Evolutionary conservation across 768 basidiomycete genomes (phyloP).

Genomic region (Heimioporus sp.): DNA sequence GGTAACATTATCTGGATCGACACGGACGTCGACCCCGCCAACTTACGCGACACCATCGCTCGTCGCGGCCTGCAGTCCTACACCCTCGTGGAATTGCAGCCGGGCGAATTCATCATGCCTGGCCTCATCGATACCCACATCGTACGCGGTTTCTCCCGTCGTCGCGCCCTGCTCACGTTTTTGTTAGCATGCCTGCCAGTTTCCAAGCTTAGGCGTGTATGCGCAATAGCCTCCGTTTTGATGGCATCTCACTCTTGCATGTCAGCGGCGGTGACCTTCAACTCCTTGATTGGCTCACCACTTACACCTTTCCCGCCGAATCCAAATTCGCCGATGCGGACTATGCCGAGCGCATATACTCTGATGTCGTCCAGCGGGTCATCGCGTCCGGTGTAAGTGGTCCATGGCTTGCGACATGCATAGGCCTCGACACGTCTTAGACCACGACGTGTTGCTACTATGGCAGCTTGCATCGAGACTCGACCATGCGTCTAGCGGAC

Average conservation of each 20-base stretch:
- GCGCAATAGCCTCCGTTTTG: background rate
- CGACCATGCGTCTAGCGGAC: slow-evolving; percentile 80
- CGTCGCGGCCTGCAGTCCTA: slow-evolving; percentile 42
- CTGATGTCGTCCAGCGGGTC: slow-evolving; percentile 65
- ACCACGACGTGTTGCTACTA: slow-evolving; percentile 96
- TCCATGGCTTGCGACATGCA: background rate
- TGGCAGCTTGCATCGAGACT: slow-evolving; percentile 75
- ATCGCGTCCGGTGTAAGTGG: slow-evolving; percentile 72
- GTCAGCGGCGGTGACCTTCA: slow-evolving; percentile 79
- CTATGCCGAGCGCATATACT: slow-evolving; percentile 71
- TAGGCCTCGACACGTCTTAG: slow-evolving; percentile 29
- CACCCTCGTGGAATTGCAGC: slow-evolving; percentile 38
- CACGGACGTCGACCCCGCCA: slow-evolving; percentile 48
- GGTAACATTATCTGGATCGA: slow-evolving; percentile 75
- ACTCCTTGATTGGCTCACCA: slow-evolving; percentile 84
- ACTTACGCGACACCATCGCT: slow-evolving; percentile 49
- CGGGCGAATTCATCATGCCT: slow-evolving; percentile 75
- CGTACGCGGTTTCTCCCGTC: slow-evolving; percentile 41
- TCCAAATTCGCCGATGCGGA: slow-evolving; percentile 63
- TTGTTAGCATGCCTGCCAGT: slow-evolving; percentile 38
- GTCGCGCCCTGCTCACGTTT: background rate
- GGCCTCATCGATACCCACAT: slow-evolving; percentile 93
- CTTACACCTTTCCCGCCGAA: slow-evolving; percentile 89
- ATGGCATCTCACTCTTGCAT: slow-evolving; percentile 5
- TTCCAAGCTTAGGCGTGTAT: slow-evolving; percentile 41